These are phyloP conservation scores for Penicillium silybi DNA, from an alignment of 495 filamentous ascomycete species.

Conservation along the genomic window DNA sequence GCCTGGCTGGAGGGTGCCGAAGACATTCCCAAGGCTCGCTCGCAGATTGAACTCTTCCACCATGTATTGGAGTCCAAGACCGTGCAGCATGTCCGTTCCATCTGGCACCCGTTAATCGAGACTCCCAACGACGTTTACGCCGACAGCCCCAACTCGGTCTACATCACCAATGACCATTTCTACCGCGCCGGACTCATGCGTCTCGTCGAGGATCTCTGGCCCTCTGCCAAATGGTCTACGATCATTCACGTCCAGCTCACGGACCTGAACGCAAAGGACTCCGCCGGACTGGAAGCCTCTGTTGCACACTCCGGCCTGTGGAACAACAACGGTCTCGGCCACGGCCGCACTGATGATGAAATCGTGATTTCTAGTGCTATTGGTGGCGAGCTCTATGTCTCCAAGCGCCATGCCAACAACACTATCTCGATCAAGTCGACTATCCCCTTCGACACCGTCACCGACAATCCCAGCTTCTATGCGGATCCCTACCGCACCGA, in stretches of 20 bases:
- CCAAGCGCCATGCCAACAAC: slow-evolving; percentile 19
- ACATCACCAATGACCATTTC: slow-evolving; percentile 60
- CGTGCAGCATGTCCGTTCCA: slow-evolving; percentile 41
- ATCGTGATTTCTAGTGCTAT: slow-evolving; percentile 45
- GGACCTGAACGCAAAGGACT: slow-evolving; percentile 6
- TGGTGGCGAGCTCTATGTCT: slow-evolving; percentile 31
- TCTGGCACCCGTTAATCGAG: slow-evolving; percentile 41
- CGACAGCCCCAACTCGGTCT: slow-evolving; percentile 43
- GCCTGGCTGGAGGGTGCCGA: slow-evolving; percentile 16
- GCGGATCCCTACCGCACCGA: slow-evolving; percentile 38
- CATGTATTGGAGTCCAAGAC: slow-evolving; percentile 38
- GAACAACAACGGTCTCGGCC: slow-evolving; percentile 57
- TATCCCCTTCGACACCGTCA: slow-evolving; percentile 37
- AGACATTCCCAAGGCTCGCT: slow-evolving; percentile 34
- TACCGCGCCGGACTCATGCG: slow-evolving; percentile 47
- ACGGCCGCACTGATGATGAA: slow-evolving; percentile 43
- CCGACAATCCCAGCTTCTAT: slow-evolving; percentile 59
- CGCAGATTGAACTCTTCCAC: slow-evolving; percentile 58
- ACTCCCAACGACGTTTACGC: slow-evolving; percentile 61
- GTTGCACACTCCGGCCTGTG: slow-evolving; percentile 40
- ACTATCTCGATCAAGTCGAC: slow-evolving; percentile 41
- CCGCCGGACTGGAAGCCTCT: slow-evolving; percentile 38
- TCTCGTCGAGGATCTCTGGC: slow-evolving; percentile 33
- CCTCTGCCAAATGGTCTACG: slow-evolving; percentile 37
- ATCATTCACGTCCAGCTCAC: slow-evolving; percentile 34